Evolutionary conservation across 495 filamentous ascomycete genomes (phyloP), one percentile per base, ranked within the genome.

Genomic region (Lasiosphaeria miniovina): DNA sequence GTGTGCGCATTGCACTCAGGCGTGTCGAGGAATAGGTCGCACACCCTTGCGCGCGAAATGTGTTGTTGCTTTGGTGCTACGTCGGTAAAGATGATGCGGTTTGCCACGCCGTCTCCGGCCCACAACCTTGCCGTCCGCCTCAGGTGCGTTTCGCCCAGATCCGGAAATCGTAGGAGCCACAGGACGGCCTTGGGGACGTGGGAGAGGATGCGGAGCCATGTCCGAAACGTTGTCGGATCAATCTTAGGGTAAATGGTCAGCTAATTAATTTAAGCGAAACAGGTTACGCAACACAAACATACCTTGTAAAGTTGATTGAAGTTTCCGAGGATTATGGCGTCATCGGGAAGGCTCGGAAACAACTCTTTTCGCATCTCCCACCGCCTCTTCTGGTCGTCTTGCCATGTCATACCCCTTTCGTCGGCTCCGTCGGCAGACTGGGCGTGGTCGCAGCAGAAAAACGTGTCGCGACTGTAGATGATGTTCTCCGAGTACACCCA

Each of bases 301-400:
- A 95, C 94, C 88, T 99, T 99, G 78, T 99, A 99, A 32, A 99
- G 77, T 74, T 99, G 94, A 73, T 99, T 99, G 73, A 99, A 99
- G 75, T 99, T 99, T 10, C 90, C 94, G 49, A 99, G 82, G 63
- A 99, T 96, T 65, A 99, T 86, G 32, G 84, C 83, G 67, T 97
- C 88, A 61, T 97, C 89, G 11, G 84, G 77, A 31, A 99, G 79
- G 10, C 81, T 79, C 3, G 94, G 95, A 69, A 99, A 99, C 31
- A 99, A 71, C 66, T 96, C 90, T 68, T 96, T 96, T 32, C 94
- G 86, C 94, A 97, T 98, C 53, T 82, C 80, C 94, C 95, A 98
- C 59, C 95, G 81, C 60, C 88, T 80, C 54, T 75, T 74, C 74
- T 92, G 89, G 71, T 99, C 94, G 40, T 92, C 87, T 40, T 89